phyloP scores from a whole-genome alignment of 257 asterid genomes.

The Solanum piurae region DNA sequence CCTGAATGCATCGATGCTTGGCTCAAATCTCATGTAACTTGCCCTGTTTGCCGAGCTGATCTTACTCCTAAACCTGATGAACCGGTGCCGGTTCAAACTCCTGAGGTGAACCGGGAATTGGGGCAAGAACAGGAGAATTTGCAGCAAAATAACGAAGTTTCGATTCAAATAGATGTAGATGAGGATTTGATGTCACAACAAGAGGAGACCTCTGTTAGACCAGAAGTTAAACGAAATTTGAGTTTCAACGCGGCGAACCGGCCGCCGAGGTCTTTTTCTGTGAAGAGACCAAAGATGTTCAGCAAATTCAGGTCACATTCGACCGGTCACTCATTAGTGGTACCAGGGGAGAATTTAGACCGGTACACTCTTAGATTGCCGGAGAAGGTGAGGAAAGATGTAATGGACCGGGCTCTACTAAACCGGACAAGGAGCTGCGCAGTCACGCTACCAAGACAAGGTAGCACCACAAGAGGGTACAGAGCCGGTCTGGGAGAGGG shows the following conservation, averaged over 20 bases:
- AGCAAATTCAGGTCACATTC: slow-evolving; percentile 75
- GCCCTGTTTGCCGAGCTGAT: slow-evolving; percentile 89
- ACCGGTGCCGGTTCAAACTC: slow-evolving; percentile 5
- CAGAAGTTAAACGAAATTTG: slow-evolving; percentile 12
- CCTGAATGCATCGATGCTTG: slow-evolving; percentile 87
- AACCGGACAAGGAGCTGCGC: slow-evolving; percentile 43
- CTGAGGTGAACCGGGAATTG: background rate
- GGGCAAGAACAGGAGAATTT: background rate
- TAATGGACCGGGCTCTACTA: slow-evolving; percentile 52
- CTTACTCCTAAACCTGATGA: slow-evolving; percentile 28
- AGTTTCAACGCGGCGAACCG: slow-evolving; percentile 21
- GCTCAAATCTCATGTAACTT: slow-evolving; percentile 78
- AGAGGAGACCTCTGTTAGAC: background rate
- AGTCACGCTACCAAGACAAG: slow-evolving; percentile 21
- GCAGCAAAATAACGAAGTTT: slow-evolving; percentile 19
- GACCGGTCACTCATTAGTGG: slow-evolving; percentile 78
- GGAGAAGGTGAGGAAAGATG: slow-evolving; percentile 47
- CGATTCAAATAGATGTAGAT: slow-evolving; percentile 25
- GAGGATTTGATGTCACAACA: background rate
- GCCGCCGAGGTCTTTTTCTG: slow-evolving; percentile 38
- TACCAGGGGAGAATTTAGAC: slow-evolving; percentile 55
- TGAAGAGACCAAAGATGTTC: slow-evolving; percentile 12
- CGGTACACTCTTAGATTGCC: slow-evolving; percentile 69
- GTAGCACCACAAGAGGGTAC: slow-evolving; percentile 35
- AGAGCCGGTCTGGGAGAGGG: slow-evolving; percentile 42